Base-by-base conservation (phyloP, 129 eudicot species). In the Apium graveolens region DNA sequence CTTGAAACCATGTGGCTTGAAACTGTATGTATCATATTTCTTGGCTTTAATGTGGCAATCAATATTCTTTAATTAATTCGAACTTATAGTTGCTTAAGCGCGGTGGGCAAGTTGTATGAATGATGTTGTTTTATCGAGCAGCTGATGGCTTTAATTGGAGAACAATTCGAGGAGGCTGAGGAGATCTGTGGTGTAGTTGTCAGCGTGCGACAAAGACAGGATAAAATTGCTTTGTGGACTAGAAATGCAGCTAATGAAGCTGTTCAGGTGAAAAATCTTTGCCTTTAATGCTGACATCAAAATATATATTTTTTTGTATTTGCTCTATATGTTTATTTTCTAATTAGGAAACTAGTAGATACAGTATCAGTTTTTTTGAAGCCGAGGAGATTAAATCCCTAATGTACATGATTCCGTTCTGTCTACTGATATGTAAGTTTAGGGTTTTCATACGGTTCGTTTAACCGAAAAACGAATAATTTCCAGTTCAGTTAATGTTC, bases 181-280 rank as follows among this genome's bases (percentile, higher is more conserved):
- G 98, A 95, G 79, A 91, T 95, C 57, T 91, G 97, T 75, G 98
- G 98, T 80, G 96, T 91, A 31, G 98, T 91, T 45, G 97, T 96
- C 42, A 92, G 94, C 72, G 94, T 90, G 39, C 94, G 98, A 49
- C 86, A 76, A 81, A 88, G 86, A 78, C 91, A 85, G 76, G 97
- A 90, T 81, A 95, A 92, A 55, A 86, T 95, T 79, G 86, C 93
- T 39, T 44, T 92, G 78, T 95, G 99, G 99, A 90, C 99, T 74
- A 92, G 83, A 79, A 90, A 87, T 85, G 94, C 97, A 11, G 84
- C 96, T 69, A 95, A 95, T 75, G 98, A 95, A 79, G 93, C 99
- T 49, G 94, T 77, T 79, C 97, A 91, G 98, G 96, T 91, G 9
- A 57, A 8, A 8, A 57, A 69, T 69, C 20, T 29, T 68, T 57